Evolutionary conservation across 2,329 filamentous ascomycete species (phyloP), one percentile per base, ranked within the genome.

Genomic region (Penicillium corylophilum): DNA sequence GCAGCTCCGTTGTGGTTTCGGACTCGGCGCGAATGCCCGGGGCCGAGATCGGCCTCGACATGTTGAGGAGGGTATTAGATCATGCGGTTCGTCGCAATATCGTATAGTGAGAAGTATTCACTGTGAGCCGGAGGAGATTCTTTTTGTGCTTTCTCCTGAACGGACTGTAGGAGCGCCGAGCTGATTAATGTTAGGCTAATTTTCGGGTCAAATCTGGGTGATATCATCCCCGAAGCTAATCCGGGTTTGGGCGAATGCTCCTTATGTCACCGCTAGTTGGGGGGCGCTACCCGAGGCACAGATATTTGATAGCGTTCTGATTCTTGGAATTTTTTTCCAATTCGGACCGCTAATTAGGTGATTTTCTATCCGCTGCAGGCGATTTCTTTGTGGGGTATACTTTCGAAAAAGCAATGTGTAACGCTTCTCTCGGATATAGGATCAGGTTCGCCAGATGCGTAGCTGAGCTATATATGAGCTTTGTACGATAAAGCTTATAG

Each of bases 161-260:
- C 35, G 23, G 29, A 8, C 16, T 28, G 31, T 13, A 23, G 18
- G 24, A 33, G 46, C 23, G 20, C 56, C 48, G 54, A 56, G 60
- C 60, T 60, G 58, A 61, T 54, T 56, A 62, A 62, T 62, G 28
- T 28, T 42, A 40, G 22, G 18, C 33, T 8, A 41, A 7, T 48
- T 48, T 15, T 46, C 8, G 26, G 13, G 8, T 35, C 15, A 10
- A 36, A 24, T 18, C 31, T 18, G 26, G 24, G 9, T 40, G 38
- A 40, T 40, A 40, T 41, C 39, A 41, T 41, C 16, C 22, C 39
- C 22, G 39, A n/a, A 16, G 13, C n/a, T 41, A 16, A 41, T 26
- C 20, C 39, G 22, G 6, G 12, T n/a, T 12, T 10, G 39, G 39
- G 13, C 20, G 15, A 22, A 5, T 40, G 38, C n/a, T n/a, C n/a